Evolutionary conservation across 495 filamentous ascomycete species (phyloP).

Genomic region (Aspergillus kassunensis): DNA sequence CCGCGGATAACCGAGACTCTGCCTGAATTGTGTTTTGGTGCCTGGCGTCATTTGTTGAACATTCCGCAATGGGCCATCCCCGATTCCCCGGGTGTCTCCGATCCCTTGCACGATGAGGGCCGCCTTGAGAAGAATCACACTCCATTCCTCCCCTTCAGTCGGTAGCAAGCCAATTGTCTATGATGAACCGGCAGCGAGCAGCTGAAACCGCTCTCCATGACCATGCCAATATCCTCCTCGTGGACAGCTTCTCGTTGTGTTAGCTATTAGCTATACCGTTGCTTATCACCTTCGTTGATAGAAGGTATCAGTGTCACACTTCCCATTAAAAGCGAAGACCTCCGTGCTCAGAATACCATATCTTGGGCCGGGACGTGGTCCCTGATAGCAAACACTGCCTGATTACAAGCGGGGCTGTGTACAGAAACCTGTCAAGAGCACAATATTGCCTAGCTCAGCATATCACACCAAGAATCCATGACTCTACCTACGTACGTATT

Average conservation of each 20-base stretch:
- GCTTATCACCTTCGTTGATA: slow-evolving; percentile 57
- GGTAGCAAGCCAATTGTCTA: no score
- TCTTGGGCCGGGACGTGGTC: slow-evolving; percentile 77
- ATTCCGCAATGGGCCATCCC: no score
- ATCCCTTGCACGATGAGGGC: no score
- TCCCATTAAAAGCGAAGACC: slow-evolving; percentile 55
- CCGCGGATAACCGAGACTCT: slow-evolving; percentile 19
- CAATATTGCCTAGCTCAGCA: no score
- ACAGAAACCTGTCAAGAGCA: no score
- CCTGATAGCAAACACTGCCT: slow-evolving; percentile 65
- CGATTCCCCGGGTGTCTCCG: no score
- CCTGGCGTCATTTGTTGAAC: no score
- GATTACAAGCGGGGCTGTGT: no score
- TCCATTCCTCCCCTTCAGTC: no score
- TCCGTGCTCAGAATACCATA: slow-evolving; percentile 55
- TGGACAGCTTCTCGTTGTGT: slow-evolving; percentile 53
- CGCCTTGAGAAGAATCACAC: no score
- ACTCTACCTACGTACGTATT: no score
- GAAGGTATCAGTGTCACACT: slow-evolving; percentile 59
- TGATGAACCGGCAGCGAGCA: slow-evolving; percentile 29
- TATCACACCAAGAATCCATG: no score
- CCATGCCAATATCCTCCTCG: slow-evolving; percentile 58
- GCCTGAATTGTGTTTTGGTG: slow-evolving; percentile 5
- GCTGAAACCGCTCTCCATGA: slow-evolving; percentile 45
- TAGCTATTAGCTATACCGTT: slow-evolving; percentile 49